phyloP scores from a whole-genome alignment of 495 filamentous ascomycete species.

The Acidiella bohemica region DNA sequence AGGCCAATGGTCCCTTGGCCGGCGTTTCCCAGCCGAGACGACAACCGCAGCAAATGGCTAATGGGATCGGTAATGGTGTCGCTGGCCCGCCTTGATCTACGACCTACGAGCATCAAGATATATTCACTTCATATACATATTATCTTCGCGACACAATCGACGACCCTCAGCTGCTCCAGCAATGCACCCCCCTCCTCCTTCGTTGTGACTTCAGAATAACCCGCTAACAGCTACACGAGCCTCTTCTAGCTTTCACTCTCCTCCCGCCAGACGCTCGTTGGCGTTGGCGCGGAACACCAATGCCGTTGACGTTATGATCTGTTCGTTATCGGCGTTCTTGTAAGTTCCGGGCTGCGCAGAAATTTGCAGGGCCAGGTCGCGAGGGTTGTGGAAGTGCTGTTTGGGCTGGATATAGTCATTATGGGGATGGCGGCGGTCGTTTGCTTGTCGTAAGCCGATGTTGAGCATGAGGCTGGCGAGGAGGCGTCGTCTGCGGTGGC shows the following conservation, averaged over 20 bases:
- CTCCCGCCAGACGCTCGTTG: neutral
- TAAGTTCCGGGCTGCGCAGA: too few species aligned
- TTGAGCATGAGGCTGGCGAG: too few species aligned
- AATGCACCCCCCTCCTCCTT: too few species aligned
- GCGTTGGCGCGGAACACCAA: conserved; percentile 1
- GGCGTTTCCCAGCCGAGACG: neutral
- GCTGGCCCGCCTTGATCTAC: neutral
- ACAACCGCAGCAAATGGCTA: neutral
- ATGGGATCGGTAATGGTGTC: neutral
- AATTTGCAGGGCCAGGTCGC: too few species aligned
- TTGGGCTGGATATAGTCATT: too few species aligned
- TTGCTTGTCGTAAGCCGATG: too few species aligned
- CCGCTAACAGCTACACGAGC: neutral
- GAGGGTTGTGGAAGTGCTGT: too few species aligned
- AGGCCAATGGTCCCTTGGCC: conserved; percentile 31
- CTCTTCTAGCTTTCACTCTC: neutral
- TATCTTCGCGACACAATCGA: too few species aligned
- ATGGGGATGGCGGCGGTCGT: too few species aligned
- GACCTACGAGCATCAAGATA: neutral
- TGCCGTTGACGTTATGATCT: conserved; percentile 3
- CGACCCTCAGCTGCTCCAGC: too few species aligned
- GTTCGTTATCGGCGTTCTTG: neutral
- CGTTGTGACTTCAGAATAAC: too few species aligned
- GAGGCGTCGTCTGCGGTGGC: too few species aligned
- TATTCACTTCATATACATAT: neutral